Conservation (phyloP, 2,329 filamentous ascomycete species). For the Ustulina deusta region DNA sequence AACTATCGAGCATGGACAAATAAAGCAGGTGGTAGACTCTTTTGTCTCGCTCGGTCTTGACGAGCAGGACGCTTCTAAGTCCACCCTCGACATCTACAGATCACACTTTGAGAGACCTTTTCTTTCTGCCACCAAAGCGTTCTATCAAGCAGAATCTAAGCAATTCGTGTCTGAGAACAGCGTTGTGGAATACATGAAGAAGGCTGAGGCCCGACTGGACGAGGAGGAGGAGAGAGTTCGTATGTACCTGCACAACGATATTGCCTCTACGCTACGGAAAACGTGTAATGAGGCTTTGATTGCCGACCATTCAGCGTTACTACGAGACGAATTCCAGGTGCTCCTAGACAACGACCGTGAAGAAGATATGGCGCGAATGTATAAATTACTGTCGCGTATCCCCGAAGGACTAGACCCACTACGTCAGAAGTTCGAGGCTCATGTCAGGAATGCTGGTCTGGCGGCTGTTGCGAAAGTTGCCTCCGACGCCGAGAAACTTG, state of each 20-base stretch:
- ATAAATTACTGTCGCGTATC: slow-evolving; percentile 88
- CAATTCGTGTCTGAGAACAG: slow-evolving; percentile 97
- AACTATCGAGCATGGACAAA: slow-evolving; percentile 96
- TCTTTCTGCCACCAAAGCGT: slow-evolving; percentile 82
- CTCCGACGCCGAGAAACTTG: slow-evolving; percentile 86
- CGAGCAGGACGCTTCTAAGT: slow-evolving; percentile 91
- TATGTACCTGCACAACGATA: slow-evolving; percentile 92
- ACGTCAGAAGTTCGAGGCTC: slow-evolving; percentile 86
- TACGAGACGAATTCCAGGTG: slow-evolving; percentile 95
- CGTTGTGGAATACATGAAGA: slow-evolving; percentile 99
- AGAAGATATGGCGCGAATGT: slow-evolving; percentile 97
- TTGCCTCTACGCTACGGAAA: slow-evolving; percentile 84
- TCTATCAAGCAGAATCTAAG: slow-evolving; percentile 92
- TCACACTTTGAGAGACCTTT: slow-evolving; percentile 94
- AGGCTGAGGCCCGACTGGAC: slow-evolving; percentile 87
- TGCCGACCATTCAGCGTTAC: slow-evolving; percentile 83
- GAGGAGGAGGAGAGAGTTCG: slow-evolving; percentile 96
- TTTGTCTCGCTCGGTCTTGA: slow-evolving; percentile 96
- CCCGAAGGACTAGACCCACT: slow-evolving; percentile 92
- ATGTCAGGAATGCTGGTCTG: slow-evolving; percentile 90
- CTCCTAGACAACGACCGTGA: slow-evolving; percentile 94
- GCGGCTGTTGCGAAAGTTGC: slow-evolving; percentile 92
- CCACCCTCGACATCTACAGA: slow-evolving; percentile 94
- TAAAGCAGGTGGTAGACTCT: slow-evolving; percentile 96
- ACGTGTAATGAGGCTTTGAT: slow-evolving; percentile 91